phyloP scores from a whole-genome alignment of 2,329 filamentous ascomycete species.

The Daldinia sp. region DNA sequence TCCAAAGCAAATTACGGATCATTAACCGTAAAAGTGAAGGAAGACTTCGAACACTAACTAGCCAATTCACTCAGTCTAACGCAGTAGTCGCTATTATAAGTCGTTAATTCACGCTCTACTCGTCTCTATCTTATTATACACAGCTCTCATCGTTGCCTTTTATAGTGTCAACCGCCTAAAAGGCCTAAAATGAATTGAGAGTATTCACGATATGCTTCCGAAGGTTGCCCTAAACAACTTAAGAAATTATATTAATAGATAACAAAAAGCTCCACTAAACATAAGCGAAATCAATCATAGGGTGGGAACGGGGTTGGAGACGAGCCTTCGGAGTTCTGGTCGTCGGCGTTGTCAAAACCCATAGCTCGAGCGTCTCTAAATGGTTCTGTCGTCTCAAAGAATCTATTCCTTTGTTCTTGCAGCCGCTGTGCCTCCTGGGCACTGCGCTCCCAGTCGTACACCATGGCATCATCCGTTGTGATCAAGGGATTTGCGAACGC shows the following conservation, averaged over 20 bases:
- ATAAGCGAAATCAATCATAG: not conserved
- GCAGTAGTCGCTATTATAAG: not conserved
- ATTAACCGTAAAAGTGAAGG: not conserved
- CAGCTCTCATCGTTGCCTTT: not conserved
- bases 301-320: not conserved
- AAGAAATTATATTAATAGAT: too few relatives aligned
- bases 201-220: not conserved
- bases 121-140: slow-evolving; percentile 1
- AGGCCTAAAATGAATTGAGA: not conserved
- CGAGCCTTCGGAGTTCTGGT: not conserved
- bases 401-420: not conserved
- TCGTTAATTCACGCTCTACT: not conserved
- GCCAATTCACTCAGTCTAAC: not conserved
- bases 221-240: not conserved
- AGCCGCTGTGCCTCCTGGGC: not conserved
- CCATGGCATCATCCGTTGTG: not conserved
- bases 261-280: not conserved
- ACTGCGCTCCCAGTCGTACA: not conserved
- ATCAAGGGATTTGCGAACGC: not conserved
- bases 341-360: not conserved
- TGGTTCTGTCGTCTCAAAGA: not conserved
- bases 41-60: not conserved
- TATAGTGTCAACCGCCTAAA: not conserved
- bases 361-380: not conserved
- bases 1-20: not conserved